phyloP scores from a whole-genome alignment of 2,329 filamentous ascomycete species.

The Sclerotinia minor region DNA sequence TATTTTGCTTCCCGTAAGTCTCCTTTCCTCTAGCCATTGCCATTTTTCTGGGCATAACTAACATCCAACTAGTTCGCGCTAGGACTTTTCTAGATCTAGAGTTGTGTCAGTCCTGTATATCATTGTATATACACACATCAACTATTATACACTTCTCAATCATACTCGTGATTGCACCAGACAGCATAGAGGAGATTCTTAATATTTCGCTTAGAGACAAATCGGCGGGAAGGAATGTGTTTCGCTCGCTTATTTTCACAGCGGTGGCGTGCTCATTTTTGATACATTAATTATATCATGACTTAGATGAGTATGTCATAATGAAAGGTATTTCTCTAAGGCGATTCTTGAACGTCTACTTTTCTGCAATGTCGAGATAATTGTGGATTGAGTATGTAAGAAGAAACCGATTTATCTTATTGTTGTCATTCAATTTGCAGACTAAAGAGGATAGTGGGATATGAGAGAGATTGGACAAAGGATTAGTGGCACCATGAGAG shows the following conservation, averaged over 20 bases:
- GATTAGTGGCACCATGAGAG: not conserved
- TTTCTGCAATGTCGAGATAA: not conserved
- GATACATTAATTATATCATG: not conserved
- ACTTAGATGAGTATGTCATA: not conserved
- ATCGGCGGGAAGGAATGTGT: not conserved
- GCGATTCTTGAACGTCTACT: not conserved
- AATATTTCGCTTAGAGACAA: no score
- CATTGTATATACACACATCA: not conserved
- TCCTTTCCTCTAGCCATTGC: not conserved
- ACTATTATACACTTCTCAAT: not conserved
- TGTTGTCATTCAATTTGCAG: not conserved
- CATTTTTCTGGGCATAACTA: not conserved
- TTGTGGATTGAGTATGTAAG: not conserved
- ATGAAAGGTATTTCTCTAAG: not conserved
- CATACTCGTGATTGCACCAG: not conserved
- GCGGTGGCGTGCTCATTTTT: not conserved
- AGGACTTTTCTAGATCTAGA: slow-evolving; percentile 25
- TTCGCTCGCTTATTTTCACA: not conserved
- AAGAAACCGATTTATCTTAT: not conserved
- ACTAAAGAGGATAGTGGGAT: not conserved
- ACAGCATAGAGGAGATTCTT: not conserved
- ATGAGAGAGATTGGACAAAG: not conserved
- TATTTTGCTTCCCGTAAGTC: slow-evolving; percentile 30
- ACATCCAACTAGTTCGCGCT: slow-evolving; percentile 26
- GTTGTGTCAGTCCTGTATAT: not conserved